phyloP scores from a whole-genome alignment of 2,329 filamentous ascomycete species.

The Stenocarpella maydis region DNA sequence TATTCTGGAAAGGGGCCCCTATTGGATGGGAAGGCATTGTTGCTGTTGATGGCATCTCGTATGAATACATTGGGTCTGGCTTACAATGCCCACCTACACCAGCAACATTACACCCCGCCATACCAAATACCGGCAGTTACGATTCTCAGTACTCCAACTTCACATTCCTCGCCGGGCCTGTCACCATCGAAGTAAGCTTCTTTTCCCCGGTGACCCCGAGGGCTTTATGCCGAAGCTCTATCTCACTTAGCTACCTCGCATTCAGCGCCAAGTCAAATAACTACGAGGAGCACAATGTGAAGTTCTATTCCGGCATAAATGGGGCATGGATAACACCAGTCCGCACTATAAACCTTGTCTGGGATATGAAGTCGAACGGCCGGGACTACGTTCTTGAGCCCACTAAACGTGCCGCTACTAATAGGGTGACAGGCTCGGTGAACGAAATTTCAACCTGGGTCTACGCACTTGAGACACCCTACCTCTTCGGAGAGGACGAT shows the following conservation, averaged over 20 bases:
- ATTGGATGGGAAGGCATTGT: conserved; percentile 38
- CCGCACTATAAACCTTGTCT: conserved; percentile 69
- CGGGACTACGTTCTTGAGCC: conserved; percentile 27
- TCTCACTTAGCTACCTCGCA: conserved; percentile 78
- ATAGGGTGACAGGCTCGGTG: conserved; percentile 3
- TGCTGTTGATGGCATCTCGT: conserved; percentile 43
- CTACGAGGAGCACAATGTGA: conserved; percentile 50
- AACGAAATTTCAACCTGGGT: conserved; percentile 35
- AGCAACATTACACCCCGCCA: conserved; percentile 37
- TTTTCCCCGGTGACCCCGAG: conserved; percentile 79
- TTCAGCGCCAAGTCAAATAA: conserved; percentile 71
- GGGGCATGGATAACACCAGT: conserved; percentile 81
- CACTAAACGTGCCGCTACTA: conserved; percentile 51
- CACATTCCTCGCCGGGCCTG: conserved; percentile 40
- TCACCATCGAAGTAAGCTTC: conserved; percentile 55
- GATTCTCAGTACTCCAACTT: conserved; percentile 39
- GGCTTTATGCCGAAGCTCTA: conserved; percentile 77
- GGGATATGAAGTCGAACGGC: conserved; percentile 60
- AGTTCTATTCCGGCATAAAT: conserved; percentile 71
- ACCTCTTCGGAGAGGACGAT: conserved; percentile 34
- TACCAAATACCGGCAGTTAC: conserved; percentile 35
- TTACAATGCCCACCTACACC: conserved; percentile 50
- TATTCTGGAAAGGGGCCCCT: conserved; percentile 45
- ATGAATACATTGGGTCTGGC: conserved; percentile 51
- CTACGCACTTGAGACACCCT: conserved; percentile 26